A percentile compares a stretch with the other conserved stretches of the same genome.
phyloP scores from a whole-genome alignment of 2,329 filamentous ascomycete species.

The Microcyclospora pomicola region DNA sequence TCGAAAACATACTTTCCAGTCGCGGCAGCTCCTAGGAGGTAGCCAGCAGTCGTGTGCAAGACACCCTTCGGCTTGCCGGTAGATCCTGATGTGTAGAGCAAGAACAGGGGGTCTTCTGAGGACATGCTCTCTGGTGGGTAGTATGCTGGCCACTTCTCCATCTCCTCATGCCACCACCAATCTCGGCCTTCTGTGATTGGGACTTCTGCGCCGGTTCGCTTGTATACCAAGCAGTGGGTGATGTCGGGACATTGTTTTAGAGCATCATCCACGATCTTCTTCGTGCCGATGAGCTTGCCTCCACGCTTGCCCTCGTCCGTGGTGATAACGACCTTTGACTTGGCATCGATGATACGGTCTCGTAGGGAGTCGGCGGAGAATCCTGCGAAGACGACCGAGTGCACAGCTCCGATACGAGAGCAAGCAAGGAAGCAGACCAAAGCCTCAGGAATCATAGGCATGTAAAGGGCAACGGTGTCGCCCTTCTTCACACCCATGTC shows the following conservation, averaged over 20 bases:
- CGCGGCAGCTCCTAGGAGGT: conserved; percentile 80
- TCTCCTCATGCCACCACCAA: conserved; percentile 97
- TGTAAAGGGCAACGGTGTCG: conserved; percentile 90
- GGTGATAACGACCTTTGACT: conserved; percentile 89
- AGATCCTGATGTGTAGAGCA: conserved; percentile 94
- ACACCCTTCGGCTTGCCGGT: conserved; percentile 98
- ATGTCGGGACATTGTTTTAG: conserved; percentile 92
- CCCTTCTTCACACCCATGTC: conserved; percentile 95
- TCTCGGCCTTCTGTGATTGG: conserved; percentile 84
- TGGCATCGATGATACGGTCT: conserved; percentile 82
- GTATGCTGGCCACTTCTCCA: conserved; percentile 91
- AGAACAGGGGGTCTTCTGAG: conserved; percentile 90
- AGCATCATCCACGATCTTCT: conserved; percentile 98
- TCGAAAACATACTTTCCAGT: conserved; percentile 99
- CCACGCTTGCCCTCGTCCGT: conserved; percentile 96
- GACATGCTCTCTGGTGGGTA: conserved; percentile 77
- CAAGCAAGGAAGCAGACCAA: conserved; percentile 83
- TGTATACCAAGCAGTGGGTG: conserved; percentile 74
- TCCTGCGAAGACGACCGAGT: conserved; percentile 95
- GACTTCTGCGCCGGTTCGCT: conserved; percentile 85
- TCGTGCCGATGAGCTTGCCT: conserved; percentile 92
- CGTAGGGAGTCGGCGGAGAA: conserved; percentile 94
- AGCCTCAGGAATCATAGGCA: conserved; percentile 98
- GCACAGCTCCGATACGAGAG: conserved; percentile 80
- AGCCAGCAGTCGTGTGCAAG: conserved; percentile 92